Base-by-base conservation (phyloP, 2,329 filamentous ascomycete species). In the Xylariaceae sp. region DNA sequence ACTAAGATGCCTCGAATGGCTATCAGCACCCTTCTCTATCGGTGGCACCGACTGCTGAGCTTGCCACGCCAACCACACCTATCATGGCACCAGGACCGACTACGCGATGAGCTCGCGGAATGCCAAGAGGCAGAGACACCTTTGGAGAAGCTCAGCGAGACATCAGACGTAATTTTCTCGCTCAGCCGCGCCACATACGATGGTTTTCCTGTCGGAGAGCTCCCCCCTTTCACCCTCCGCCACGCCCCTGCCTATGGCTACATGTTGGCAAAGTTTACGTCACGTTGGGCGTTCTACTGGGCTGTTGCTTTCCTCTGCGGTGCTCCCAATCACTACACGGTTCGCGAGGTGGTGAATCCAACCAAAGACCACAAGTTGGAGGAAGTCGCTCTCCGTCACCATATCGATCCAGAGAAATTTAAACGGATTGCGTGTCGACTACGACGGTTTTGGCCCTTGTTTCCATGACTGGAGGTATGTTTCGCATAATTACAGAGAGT, bases 341-440 rank as follows among this genome's bases (percentile, higher is more conserved):
- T 78, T 2, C 61, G 72, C 4, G 76, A 78, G 64, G 75, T 78
- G 1, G 67, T 77, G 15, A 79, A 79, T 61, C 75, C 75, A 1
- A 63, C 54, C 26, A 77, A 74, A 49, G 70, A 73, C 27, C 6
- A 43, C 37, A 76, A 73, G 53, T 42, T 72, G 0, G 37, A 51
- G 1, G 63, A 63, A 44, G 73, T 78, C 5, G 74, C 75, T 20
- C 52, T 33, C 9, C 72, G 75, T 23, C 70, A 78, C 56, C 48
- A 64, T 4, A 68, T 77, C 18, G 67, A 76, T 33, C 58, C 56
- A 4, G 54, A 32, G 4, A 46, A 50, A 13, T 76, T 77, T 53
- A 63, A 56, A 45, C 52, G 57, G 27, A 63, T 70, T 15, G 67
- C 66, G 24, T 56, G 59, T 3, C 24, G 27, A 10, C 10, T 59